Evolutionary conservation across 2,329 filamentous ascomycete species (phyloP), one percentile per base, ranked within the genome.

Genomic region (Penicillium palitans): DNA sequence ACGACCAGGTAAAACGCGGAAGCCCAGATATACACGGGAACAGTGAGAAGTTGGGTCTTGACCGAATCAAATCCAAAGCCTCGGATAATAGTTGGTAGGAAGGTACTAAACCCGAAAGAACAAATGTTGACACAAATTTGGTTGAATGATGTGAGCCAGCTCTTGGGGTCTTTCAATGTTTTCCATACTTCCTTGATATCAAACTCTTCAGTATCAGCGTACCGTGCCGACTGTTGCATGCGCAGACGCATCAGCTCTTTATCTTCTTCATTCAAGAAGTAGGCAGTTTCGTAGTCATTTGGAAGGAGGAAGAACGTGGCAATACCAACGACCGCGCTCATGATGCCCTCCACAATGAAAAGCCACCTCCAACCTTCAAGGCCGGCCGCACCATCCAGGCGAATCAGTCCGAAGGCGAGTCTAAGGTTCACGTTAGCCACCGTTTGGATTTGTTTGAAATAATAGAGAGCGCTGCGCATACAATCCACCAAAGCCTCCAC

Each of bases 21-120:
- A 17, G 57, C 60, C 60, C 60, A 62, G 46, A 62, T 57, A 52
- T 62, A 62, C 2, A 62, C 60, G 9, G 60, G 60, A 6, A 62
- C 58, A 12, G 57, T 57, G 24, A 62, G 58, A 4, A 60, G 25
- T 39, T 62, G 57, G 1, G 60, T 73, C 52, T 78, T 67, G 33
- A 81, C 68, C 17, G 71, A 72, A 40, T 68, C 68, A 65, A 78
- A 81, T 2, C 79, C 79, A 68, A 82, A 76, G 19, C 70, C 72
- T 48, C 74, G 72, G 55, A 83, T 76, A 62, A 84, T 82, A 8
- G 76, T 77, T 4, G 81, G 81, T 2, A 82, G 69, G 63, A 83
- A 83, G 19, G 79, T 82, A 58, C 73, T 78, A 66, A 83, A 82
- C 10, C 79, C 80, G 63, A 80, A 82, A 2, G 78, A 72, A 53